Evolutionary conservation across 208 protist species (phyloP).

Genomic region (Leishmania braziliensis): DNA sequence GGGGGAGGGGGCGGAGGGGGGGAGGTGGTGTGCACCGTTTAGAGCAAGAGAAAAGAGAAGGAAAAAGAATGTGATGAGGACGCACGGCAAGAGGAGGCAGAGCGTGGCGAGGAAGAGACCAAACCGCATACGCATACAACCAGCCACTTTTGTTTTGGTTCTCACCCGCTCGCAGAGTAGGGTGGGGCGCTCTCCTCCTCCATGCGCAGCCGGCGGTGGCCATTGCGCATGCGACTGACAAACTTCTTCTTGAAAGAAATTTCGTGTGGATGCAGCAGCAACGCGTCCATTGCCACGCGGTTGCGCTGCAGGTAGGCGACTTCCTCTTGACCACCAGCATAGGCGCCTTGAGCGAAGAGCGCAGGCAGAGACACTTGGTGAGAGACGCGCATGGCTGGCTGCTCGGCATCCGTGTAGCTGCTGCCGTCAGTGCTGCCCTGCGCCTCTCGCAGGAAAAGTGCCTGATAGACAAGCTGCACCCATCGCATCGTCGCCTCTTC

Average conservation of each 20-base stretch:
- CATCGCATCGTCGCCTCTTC: slow-evolving; percentile 29
- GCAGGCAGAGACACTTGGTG: slow-evolving; percentile 39
- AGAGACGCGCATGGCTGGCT: slow-evolving; percentile 8
- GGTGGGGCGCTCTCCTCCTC: slow-evolving; percentile 48
- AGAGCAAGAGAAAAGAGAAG: background rate
- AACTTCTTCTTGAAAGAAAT: slow-evolving; percentile 74
- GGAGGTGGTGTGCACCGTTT: background rate
- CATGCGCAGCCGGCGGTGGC: slow-evolving; percentile 62
- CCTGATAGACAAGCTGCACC: slow-evolving; percentile 34
- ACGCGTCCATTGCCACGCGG: slow-evolving; percentile 64
- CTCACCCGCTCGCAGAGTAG: slow-evolving; percentile 8
- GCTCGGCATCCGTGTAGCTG: background rate
- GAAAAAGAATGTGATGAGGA: background rate
- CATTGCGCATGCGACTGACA: slow-evolving; percentile 60
- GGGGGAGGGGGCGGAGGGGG: no score
- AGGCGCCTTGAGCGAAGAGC: slow-evolving; percentile 74
- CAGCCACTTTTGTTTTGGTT: background rate
- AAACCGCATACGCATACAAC: background rate
- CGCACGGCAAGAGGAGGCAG: background rate
- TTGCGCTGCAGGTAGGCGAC: slow-evolving; percentile 79
- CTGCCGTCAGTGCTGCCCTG: slow-evolving; percentile 5
- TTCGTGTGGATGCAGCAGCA: slow-evolving; percentile 84
- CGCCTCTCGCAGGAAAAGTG: slow-evolving; percentile 30
- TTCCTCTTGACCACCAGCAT: slow-evolving; percentile 58
- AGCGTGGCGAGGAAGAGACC: background rate